Evolutionary conservation across 1,284 basidiomycete genomes (phyloP).

Genomic region (Ceratobasidium sp.): DNA sequence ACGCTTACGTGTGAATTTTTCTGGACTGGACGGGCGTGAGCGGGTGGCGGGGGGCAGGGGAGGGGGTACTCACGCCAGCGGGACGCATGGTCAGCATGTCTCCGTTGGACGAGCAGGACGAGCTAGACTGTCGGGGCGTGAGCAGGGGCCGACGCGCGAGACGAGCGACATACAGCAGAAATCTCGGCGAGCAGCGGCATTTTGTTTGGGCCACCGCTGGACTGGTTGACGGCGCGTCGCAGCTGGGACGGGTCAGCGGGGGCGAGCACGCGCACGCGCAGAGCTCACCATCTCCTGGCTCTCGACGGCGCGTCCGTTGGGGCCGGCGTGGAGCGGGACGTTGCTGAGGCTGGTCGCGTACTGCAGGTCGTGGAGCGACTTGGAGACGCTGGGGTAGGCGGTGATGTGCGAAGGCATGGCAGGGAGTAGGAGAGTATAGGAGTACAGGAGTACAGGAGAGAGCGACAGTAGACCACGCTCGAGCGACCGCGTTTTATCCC

Average conservation of each 20-base stretch:
- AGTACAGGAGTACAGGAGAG: background rate
- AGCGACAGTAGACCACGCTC: background rate
- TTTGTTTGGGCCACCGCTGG: background rate
- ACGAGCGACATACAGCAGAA: conserved; percentile 1
- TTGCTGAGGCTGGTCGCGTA: conserved; percentile 44
- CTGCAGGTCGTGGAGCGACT: conserved; percentile 42
- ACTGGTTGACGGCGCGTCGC: conserved; percentile 1
- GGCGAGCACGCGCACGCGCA: background rate
- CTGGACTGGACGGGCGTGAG: background rate
- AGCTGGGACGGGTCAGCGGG: conserved; percentile 1
- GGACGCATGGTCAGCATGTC: conserved; percentile 24
- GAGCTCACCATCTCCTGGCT: conserved; percentile 43
- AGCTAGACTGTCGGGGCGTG: background rate
- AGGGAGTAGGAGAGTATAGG: background rate
- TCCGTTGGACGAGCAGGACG: background rate
- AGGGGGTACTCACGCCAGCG: background rate
- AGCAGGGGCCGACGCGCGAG: background rate
- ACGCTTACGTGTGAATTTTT: conserved; percentile 34
- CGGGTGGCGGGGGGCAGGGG: background rate
- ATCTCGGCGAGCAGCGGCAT: conserved; percentile 6
- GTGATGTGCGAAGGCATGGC: conserved; percentile 38
- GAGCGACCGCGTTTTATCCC: conserved; percentile 8
- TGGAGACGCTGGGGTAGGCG: conserved; percentile 45
- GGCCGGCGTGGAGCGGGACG: conserved; percentile 45
- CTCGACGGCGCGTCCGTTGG: conserved; percentile 36